These are phyloP conservation scores for Monsonia emarginata DNA, from an alignment of 441 rosid species.

Conservation along the genomic window DNA sequence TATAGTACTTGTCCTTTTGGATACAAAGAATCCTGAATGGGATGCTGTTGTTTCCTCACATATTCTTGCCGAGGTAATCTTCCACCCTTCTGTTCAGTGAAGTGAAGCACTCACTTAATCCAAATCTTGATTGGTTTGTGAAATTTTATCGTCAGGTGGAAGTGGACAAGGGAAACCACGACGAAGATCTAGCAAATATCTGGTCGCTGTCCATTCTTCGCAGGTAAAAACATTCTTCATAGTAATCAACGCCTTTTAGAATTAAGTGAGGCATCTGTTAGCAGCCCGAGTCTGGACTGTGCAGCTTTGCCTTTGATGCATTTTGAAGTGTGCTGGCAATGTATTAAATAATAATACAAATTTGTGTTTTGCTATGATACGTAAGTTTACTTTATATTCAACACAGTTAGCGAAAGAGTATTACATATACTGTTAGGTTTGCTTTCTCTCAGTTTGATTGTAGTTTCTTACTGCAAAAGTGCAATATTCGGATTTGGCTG, in stretches of 20 bases:
- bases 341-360: not conserved
- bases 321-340: not conserved
- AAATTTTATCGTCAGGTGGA: slow-evolving; percentile 38
- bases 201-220: slow-evolving; percentile 82
- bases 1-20: slow-evolving; percentile 83
- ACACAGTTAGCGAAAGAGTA: not conserved
- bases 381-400: not conserved
- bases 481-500: not conserved
- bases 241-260: not conserved
- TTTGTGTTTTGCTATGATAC: not conserved
- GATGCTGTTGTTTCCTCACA: slow-evolving; percentile 95
- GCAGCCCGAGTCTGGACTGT: not conserved
- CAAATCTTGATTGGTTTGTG: slow-evolving; percentile 16
- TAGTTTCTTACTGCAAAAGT: not conserved
- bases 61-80: slow-evolving; percentile 74
- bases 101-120: slow-evolving; percentile 3
- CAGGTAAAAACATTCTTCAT: slow-evolving; percentile 35
- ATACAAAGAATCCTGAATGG: slow-evolving; percentile 97
- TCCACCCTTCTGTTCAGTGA: not conserved
- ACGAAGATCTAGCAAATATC: slow-evolving; percentile 44
- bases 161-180: slow-evolving; percentile 26
- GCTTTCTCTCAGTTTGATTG: not conserved
- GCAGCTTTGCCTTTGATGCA: not conserved
- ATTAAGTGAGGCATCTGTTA: not conserved
- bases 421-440: not conserved